Evolutionary conservation across 2,329 filamentous ascomycete species (phyloP).

Genomic region (Neopestalotiopsis sp.): DNA sequence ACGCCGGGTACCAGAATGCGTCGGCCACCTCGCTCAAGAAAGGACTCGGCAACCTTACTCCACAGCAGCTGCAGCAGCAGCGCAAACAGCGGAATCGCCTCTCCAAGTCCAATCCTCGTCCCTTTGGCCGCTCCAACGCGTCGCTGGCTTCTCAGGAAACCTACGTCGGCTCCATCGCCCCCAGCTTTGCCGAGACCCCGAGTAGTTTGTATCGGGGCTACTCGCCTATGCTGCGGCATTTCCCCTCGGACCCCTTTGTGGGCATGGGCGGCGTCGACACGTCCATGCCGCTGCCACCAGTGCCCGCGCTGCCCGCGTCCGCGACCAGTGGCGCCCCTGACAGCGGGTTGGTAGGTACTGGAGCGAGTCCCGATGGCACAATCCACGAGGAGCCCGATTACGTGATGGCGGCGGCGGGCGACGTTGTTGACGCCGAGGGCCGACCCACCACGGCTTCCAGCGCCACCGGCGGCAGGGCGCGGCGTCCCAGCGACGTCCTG

Average conservation of each 20-base stretch:
- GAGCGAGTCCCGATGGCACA: background rate
- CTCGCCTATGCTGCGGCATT: background rate
- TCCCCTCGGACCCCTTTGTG: background rate
- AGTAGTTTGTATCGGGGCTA: background rate
- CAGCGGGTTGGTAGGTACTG: background rate
- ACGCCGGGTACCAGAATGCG: background rate
- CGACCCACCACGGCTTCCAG: background rate
- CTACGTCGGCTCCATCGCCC: background rate
- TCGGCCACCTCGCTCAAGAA: constrained; percentile 20
- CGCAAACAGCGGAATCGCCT: constrained; percentile 11
- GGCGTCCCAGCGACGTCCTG: constrained; percentile 17
- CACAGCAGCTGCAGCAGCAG: background rate
- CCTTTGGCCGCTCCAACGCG: background rate
- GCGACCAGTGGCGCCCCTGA: background rate
- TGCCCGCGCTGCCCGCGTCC: background rate
- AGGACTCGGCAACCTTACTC: background rate
- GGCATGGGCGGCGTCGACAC: background rate
- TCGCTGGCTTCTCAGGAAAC: constrained; percentile 8
- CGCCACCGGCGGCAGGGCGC: background rate
- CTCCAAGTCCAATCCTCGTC: background rate
- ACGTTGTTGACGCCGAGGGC: background rate
- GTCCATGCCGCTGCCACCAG: background rate
- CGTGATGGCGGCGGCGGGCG: background rate
- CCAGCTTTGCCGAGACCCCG: background rate
- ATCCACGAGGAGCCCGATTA: constrained; percentile 2